A percentile compares a stretch with the other conserved stretches of the same genome.
These are phyloP conservation scores for Medicago truncatula DNA, from an alignment of 306 rosid species.

Conservation along the genomic window DNA sequence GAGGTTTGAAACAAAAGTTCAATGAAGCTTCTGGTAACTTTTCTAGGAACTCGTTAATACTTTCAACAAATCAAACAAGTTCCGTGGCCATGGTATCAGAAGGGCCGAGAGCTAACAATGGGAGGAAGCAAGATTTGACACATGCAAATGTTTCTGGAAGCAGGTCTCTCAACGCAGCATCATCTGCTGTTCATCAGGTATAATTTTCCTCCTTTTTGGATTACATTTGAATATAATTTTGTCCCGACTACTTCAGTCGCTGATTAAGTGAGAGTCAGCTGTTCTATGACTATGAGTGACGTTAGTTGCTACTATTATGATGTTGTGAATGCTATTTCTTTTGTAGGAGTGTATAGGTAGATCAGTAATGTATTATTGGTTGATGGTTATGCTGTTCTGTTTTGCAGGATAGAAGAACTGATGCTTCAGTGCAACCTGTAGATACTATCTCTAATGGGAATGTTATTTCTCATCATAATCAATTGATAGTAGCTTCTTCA, in stretches of 20 bases:
- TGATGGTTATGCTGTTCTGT: conserved; percentile 9
- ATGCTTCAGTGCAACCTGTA: conserved; percentile 52
- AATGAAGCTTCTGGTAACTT: conserved; percentile 68
- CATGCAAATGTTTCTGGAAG: conserved; percentile 65
- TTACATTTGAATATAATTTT: conserved; percentile 9
- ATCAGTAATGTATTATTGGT: conserved; percentile 5
- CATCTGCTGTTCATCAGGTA: conserved; percentile 73
- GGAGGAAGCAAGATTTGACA: conserved; percentile 62
- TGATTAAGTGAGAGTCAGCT: conserved; percentile 14
- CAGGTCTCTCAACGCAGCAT: conserved; percentile 54
- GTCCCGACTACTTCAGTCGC: neutral
- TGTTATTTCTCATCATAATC: conserved; percentile 52
- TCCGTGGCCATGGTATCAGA: conserved; percentile 70
- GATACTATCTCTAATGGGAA: conserved; percentile 62
- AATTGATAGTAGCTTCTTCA: conserved; percentile 53
- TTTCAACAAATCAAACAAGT: conserved; percentile 59
- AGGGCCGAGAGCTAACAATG: conserved; percentile 65
- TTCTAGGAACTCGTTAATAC: conserved; percentile 62
- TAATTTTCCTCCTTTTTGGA: neutral
- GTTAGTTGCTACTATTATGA: neutral
- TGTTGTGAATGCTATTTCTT: conserved; percentile 3
- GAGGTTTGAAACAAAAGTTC: conserved; percentile 66
- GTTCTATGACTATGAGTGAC: conserved; percentile 20
- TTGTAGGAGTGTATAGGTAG: too few species aligned
- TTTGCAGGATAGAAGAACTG: conserved; percentile 60